Evolutionary conservation across 306 rosid genomes (phyloP).

Genomic region (Castanea crenata): DNA sequence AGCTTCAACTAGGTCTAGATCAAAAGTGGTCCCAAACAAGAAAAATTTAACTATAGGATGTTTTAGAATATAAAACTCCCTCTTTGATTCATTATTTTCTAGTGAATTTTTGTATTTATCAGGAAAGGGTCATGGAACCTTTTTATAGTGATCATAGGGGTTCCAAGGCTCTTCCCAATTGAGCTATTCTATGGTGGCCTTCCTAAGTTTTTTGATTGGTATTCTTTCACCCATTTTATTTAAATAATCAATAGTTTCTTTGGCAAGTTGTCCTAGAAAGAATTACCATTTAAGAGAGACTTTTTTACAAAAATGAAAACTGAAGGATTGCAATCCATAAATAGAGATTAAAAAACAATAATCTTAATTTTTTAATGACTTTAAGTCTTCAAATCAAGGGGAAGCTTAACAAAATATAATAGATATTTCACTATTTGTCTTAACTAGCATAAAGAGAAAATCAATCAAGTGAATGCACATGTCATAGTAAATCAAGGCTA

Average conservation of each 20-base stretch:
- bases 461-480: neutral
- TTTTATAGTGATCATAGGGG: no score
- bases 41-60: no score
- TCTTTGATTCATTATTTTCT: no score
- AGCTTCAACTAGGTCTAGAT: no score
- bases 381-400: neutral
- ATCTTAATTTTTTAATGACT: no score
- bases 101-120: no score
- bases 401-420: neutral
- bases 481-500: neutral
- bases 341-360: no score
- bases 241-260: conserved; percentile 93
- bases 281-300: conserved; percentile 20
- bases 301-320: neutral
- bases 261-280: conserved; percentile 89
- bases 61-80: no score
- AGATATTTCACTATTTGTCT: neutral
- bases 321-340: neutral
- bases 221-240: conserved; percentile 99
- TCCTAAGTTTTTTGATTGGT: conserved; percentile 90
- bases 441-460: neutral
- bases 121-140: no score
- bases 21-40: no score
- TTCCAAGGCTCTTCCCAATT: no score
- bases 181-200: conserved; percentile 91